phyloP scores from a whole-genome alignment of 2,329 filamentous ascomycete species.

The Fusarium pseudocircinatum region DNA sequence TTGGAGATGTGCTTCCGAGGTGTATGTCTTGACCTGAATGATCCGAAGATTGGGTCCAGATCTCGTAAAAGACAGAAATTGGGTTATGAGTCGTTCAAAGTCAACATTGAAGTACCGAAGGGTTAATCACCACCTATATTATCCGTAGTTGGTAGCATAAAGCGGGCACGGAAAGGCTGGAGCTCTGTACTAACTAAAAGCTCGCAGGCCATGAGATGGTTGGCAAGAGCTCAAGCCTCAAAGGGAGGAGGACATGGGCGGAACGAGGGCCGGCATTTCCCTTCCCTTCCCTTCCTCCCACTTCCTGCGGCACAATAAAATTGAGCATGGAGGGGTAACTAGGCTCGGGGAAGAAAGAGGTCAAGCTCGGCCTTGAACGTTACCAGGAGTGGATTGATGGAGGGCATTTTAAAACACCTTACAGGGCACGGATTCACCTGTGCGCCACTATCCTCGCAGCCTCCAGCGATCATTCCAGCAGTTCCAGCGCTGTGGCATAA shows the following conservation, averaged over 20 bases:
- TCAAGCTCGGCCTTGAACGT: slow-evolving; percentile 13
- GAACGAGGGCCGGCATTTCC: slow-evolving; percentile 27
- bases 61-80: neutral
- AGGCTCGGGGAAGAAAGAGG: neutral
- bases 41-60: neutral
- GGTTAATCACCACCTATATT: neutral
- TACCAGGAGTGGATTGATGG: neutral
- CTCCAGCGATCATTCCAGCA: slow-evolving; percentile 24
- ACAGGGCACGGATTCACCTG: slow-evolving; percentile 17
- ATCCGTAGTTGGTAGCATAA: neutral
- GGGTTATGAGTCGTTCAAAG: slow-evolving; percentile 15
- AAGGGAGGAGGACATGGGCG: neutral
- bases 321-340: slow-evolving; percentile 22
- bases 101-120: slow-evolving; percentile 1
- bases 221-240: neutral
- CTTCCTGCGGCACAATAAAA: neutral
- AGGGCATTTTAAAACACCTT: neutral
- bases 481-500: slow-evolving; percentile 20
- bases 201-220: neutral
- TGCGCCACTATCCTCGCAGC: slow-evolving; percentile 6
- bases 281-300: neutral
- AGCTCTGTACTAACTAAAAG: neutral
- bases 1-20: neutral
- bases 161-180: slow-evolving; percentile 12
- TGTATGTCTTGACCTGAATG: neutral